A percentile compares a stretch with the other conserved stretches of the same genome.
phyloP scores from a whole-genome alignment of 352 stramenopile species.

The Globisporangium mamillatum region DNA sequence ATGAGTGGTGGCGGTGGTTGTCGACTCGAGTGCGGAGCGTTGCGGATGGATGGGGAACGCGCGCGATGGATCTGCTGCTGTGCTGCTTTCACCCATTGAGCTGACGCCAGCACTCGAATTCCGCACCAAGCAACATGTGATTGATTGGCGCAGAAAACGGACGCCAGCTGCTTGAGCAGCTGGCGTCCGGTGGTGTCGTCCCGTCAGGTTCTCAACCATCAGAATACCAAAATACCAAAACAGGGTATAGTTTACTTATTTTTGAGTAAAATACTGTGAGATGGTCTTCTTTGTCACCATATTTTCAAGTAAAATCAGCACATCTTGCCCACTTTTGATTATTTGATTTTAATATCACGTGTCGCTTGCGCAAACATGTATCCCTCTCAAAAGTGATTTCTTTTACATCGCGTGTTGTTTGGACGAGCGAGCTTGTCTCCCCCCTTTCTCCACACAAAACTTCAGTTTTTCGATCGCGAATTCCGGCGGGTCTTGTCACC shows the following conservation, averaged over 20 bases:
- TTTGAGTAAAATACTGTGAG: neutral
- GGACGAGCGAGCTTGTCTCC: neutral
- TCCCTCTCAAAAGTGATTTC: conserved; percentile 3
- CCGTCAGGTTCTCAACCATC: conserved; percentile 2
- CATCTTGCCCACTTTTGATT: neutral
- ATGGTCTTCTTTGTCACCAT: neutral
- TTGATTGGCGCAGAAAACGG: neutral
- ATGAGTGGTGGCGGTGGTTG: neutral
- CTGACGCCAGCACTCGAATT: conserved; percentile 1
- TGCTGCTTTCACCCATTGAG: neutral
- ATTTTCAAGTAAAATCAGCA: neutral
- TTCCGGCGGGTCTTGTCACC: neutral
- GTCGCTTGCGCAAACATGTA: conserved; percentile 9
- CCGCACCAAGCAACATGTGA: conserved; percentile 4
- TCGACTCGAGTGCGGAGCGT: neutral
- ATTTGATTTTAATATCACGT: neutral
- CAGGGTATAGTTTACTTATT: neutral
- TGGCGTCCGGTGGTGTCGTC: conserved; percentile 2
- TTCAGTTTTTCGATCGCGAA: conserved; percentile 13
- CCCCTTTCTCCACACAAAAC: conserved; percentile 10
- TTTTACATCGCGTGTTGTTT: neutral
- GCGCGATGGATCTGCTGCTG: neutral
- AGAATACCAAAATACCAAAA: neutral
- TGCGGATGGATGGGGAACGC: neutral
- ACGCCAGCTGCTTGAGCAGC: neutral